Percentiles rank a stretch among this genome's conserved stretches.
Conservation (phyloP, 805 yeast genomes). For the Wickerhamomyces pijperi region DNA sequence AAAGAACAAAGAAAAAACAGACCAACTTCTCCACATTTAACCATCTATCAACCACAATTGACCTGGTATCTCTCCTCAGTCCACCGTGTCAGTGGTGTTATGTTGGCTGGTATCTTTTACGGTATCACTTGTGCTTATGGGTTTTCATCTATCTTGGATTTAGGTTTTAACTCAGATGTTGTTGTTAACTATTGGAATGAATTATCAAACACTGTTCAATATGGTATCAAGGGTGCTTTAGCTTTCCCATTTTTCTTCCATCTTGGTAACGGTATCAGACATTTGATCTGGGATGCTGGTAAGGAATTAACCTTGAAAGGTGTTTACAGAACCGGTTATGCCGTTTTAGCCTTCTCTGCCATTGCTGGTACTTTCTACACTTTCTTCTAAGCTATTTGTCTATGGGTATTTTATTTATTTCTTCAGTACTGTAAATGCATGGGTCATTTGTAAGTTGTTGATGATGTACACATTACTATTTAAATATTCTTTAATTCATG, state of each 20-base stretch:
- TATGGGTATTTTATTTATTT: too few species aligned
- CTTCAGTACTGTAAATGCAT: too few species aligned
- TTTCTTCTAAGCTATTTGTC: conserved; percentile 6
- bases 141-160: conserved; percentile 52
- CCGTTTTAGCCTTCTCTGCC: conserved; percentile 56
- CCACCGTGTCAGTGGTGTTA: conserved; percentile 85
- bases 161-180: conserved; percentile 24
- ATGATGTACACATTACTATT: too few species aligned
- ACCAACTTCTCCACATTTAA: conserved; percentile 84
- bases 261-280: conserved; percentile 80
- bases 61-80: conserved; percentile 71
- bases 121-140: conserved; percentile 70
- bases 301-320: conserved; percentile 70
- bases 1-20: conserved; percentile 76
- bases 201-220: conserved; percentile 53
- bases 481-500: too few species aligned
- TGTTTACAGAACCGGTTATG: conserved; percentile 86
- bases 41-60: conserved; percentile 84
- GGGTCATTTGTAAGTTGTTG: too few species aligned
- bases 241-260: conserved; percentile 87
- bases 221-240: conserved; percentile 54
- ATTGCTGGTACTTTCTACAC: conserved; percentile 41
- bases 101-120: conserved; percentile 70
- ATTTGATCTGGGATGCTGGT: conserved; percentile 88
- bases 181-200: conserved; percentile 31